Base-by-base conservation (phyloP, 2,329 filamentous ascomycete species). In the Corinectria fuckeliana region DNA sequence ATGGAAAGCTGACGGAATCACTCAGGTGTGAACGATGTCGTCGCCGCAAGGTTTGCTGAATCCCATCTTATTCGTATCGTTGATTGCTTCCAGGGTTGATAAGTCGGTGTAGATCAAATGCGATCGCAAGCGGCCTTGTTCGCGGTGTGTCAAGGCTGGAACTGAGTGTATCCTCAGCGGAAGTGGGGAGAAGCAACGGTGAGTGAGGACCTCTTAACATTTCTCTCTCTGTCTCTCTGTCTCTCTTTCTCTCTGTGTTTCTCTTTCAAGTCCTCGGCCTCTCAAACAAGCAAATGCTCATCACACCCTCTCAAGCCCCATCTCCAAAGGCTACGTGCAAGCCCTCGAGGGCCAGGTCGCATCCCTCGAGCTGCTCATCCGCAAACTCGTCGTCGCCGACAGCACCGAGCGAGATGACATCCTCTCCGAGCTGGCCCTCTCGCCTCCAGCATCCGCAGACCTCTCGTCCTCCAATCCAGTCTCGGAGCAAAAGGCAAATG, bases 61-160 rank as follows among this genome's bases (percentile, higher is more conserved):
- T 56, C n/a, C 26, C 23, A n/a, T n/a, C 48, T 25, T 20, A 6
- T 16, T 20, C 20, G 16, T 32, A 11, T 45, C 14, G 7, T 20
- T 18, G 3, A 2, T 9, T 16, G 6, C 5, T 30, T 23, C 4
- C 5, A 13, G 16, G n/a, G 25, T 45, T 61, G 34, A 77, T 30
- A 23, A 21, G 14, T 25, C 16, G 2, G 8, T 48, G 7, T 47
- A 84, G 76, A 80, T 85, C 34, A 85, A 83, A 74, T 85, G 83
- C 68, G 80, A 84, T 66, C 79, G 82, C 3, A 77, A 77, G 44
- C 71, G 77, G 13, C 83, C 83, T 11, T 85, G 83, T 65, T 78
- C 77, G 28, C 80, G 79, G 59, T 85, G 83, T 63, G 67, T 73
- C 65, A 77, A 78, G 63, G 76, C 76, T 6, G 72, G 74, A 18